Evolutionary conservation across 805 yeast genomes (phyloP), one percentile per base, ranked within the genome.

Genomic region (Yarrowia osloensis): DNA sequence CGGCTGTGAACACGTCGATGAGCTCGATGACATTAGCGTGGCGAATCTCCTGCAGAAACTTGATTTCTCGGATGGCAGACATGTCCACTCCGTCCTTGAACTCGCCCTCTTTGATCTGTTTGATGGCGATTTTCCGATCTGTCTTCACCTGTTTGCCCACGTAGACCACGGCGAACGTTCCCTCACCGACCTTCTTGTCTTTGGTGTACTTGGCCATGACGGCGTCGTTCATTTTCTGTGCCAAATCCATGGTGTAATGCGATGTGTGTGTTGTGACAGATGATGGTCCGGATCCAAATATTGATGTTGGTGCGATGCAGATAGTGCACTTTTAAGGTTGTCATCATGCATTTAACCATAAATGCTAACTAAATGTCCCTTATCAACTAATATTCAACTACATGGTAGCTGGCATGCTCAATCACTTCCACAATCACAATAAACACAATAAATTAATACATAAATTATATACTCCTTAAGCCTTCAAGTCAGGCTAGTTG

Each of bases 51-150:
- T 90, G 96, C 24, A 91, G 77, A 73, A 89, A 91, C 72, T 92
- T 92, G 69, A 91, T 91, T 75, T 91, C 97, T 71, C 97, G 77
- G n/a, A 91, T 84, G 40, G 98, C 98, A 22, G 96, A 89, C 97
- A 93, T 93, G 78, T 95, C 99, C 65, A 95, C 79, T 0, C 99
- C 99, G 78, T 95, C 98, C 76, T 92, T 91, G 80, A 93, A 93
- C 68, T 89, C 88, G 1, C 96, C 96, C 0, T 96, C 89, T 74
- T 95, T 95, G 81, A 95, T 95, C 80, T 92, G 97, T 75, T 95
- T 95, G 69, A 96, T 88, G 70, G 99, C 99, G 37, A 95, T 88
- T 63, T 82, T 81, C 66, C 93, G 77, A 6, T 76, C 78, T 31
- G 85, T 82, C 59, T 78, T 81, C 13, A 80, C 71, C 74, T 89